phyloP scores from a whole-genome alignment of 1,284 basidiomycete genomes.

The Leccinum angustisporum region DNA sequence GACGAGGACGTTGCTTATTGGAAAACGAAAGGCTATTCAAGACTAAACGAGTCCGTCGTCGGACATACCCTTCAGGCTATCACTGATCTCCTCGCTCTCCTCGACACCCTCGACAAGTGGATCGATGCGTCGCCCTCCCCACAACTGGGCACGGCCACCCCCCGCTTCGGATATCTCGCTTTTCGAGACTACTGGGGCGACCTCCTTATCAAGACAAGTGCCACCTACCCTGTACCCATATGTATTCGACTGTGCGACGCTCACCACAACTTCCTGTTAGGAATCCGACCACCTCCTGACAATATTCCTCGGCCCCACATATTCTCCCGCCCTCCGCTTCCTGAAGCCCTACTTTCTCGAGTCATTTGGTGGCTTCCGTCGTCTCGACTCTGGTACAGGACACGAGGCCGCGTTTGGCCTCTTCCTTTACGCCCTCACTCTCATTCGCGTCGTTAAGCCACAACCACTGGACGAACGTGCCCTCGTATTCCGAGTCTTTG shows the following conservation, averaged over 20 bases:
- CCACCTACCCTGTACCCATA: neutral
- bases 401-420: slow-evolving; percentile 89
- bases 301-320: slow-evolving; percentile 48
- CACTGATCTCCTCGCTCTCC: slow-evolving; percentile 48
- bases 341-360: slow-evolving; percentile 77
- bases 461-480: slow-evolving; percentile 55
- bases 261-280: slow-evolving; percentile 39
- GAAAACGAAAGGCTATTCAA: slow-evolving; percentile 68
- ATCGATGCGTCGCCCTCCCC: slow-evolving; percentile 81
- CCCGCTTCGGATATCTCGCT: slow-evolving; percentile 93
- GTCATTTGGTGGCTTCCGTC: slow-evolving; percentile 87
- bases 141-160: slow-evolving; percentile 55
- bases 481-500: slow-evolving; percentile 65
- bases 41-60: slow-evolving; percentile 73
- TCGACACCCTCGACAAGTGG: slow-evolving; percentile 77
- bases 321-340: slow-evolving; percentile 52
- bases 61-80: slow-evolving; percentile 55
- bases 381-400: slow-evolving; percentile 96
- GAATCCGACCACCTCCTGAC: slow-evolving; percentile 58
- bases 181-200: slow-evolving; percentile 84
- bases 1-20: slow-evolving; percentile 71
- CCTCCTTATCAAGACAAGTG: slow-evolving; percentile 72
- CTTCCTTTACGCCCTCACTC: slow-evolving; percentile 69
- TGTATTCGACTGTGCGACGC: neutral
- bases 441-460: slow-evolving; percentile 62